Base-by-base conservation (phyloP, 2,329 filamentous ascomycete species). In the Penicillium sp. region DNA sequence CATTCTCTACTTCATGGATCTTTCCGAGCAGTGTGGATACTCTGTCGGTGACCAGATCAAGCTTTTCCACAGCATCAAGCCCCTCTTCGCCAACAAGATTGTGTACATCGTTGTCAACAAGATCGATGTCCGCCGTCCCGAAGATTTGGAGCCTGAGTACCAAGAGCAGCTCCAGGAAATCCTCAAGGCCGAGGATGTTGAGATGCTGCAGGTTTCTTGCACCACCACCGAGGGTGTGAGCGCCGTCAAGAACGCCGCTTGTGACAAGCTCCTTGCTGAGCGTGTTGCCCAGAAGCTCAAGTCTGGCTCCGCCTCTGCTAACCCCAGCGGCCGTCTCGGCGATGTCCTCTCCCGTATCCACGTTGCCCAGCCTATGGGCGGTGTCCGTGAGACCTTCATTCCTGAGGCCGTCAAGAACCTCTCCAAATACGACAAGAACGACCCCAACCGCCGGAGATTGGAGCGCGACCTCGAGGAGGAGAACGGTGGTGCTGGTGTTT, bases 91-190 rank as follows among this genome's bases (percentile, higher is more conserved):
- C 50, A 97, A 97, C 80, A 97, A 97, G 80, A 83, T 97, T 45
- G 93, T 97, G 42, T 97, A 96, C 73, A 83, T 99, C 54, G 90
- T 97, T 53, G 83, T 97, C 77, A 99, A 99, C 87, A 99, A 99
- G 83, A 97, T 97, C 64, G 94, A 99, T 74, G 85, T 97, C 55
- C 85, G 88, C 70, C 85, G 87, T 55, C 92, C 92, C 1, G 91
- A 96, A 68, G 92, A 97, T 69, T 79, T 99, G 36, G 89, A 94
- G 60, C 78, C 85, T 6, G 89, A 90, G 65, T 86, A 88, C 22
- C 88, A 93, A 71, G 84, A 86, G 51, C 83, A 93, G 68, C 79
- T 99, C 40, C 85, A 96, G 70, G 79, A 84, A 24, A 83, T 99
- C 60, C 79, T 94, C 56, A 94, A 94, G 76, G 85, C 89, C 44